Conservation (phyloP, 768 basidiomycete genomes). For the Podaxis sp. region DNA sequence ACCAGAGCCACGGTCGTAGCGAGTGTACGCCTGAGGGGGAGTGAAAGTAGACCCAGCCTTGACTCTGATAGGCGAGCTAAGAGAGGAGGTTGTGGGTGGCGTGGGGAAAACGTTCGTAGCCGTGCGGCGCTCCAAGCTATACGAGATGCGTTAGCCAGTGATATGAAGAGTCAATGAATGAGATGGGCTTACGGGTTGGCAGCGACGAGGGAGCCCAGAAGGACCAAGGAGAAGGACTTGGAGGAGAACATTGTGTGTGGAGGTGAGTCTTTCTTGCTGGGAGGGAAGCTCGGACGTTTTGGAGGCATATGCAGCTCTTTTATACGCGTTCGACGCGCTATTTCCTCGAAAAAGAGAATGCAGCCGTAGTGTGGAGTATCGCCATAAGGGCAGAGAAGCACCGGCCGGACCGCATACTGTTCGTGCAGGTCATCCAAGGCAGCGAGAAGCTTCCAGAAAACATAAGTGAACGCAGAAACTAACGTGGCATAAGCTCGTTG, state of each 20-base stretch:
- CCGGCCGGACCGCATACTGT: background rate
- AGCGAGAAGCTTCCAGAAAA: background rate
- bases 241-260: conserved; percentile 1
- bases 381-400: background rate
- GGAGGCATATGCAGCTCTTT: background rate
- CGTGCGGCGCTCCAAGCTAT: conserved; percentile 28
- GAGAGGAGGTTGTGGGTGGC: conserved; percentile 32
- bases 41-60: conserved; percentile 33
- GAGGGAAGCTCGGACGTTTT: background rate
- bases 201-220: conserved; percentile 16
- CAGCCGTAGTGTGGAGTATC: background rate
- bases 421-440: background rate
- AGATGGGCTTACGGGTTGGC: conserved; percentile 20
- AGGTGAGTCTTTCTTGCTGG: background rate
- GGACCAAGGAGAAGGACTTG: conserved; percentile 13
- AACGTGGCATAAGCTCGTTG: background rate
- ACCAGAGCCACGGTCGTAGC: conserved; percentile 39
- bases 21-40: conserved; percentile 31
- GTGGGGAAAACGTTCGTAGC: conserved; percentile 34
- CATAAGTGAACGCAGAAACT: background rate
- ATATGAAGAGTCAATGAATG: background rate
- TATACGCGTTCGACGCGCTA: background rate
- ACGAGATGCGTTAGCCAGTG: background rate
- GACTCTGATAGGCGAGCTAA: conserved; percentile 32
- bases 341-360: background rate